Evolutionary conservation across 2,329 filamentous ascomycete species (phyloP), one percentile per base, ranked within the genome.

Genomic region (Atkinsonella texensis): DNA sequence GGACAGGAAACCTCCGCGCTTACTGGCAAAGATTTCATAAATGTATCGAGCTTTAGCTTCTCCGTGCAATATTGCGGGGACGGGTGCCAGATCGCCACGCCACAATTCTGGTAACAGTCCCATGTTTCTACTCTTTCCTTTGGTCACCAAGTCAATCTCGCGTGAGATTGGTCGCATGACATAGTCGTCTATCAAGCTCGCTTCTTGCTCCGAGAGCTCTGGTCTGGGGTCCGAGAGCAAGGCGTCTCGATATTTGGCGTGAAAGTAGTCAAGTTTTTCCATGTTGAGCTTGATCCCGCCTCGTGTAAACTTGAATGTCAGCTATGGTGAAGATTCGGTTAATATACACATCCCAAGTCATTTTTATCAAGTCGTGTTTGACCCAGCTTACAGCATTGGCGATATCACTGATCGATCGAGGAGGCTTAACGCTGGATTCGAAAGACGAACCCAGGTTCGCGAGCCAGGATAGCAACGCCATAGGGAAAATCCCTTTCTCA

Each of bases 261-360:
- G 88, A 47, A 97, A 77, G 65, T 83, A 88, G 59, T 80, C 77
- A 15, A 97, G 76, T 63, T 97, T 98, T 47, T 83, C 80, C 48
- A 84, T 78, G 18, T 85, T 82, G 17, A 96, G 87, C 13, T 85
- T 84, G 7, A 90, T 88, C 64, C 96, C 90, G 10, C 91, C 91
- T 59, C 85, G 87, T 3, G 89, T 97, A 68, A 96, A 94, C 62
- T 89, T 89, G 57, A 95, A 75, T 45, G 83, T 81, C 63, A 96
- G 91, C 79, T 88, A 54, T 15, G 7, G 18, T 8, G 9, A 2
- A 33, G 43, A 4, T 43, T 38, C 39, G 15, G 48, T 71, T 50
- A 68, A 62, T 45, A 54, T 13, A 41, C 18, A 9, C 1, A 4
- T 7, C 28, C 28, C 7, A 8, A 28, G 2, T 28, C 3, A n/a